Conservation (phyloP, 257 asterid species). For the Thymus quinquecostatus region DNA sequence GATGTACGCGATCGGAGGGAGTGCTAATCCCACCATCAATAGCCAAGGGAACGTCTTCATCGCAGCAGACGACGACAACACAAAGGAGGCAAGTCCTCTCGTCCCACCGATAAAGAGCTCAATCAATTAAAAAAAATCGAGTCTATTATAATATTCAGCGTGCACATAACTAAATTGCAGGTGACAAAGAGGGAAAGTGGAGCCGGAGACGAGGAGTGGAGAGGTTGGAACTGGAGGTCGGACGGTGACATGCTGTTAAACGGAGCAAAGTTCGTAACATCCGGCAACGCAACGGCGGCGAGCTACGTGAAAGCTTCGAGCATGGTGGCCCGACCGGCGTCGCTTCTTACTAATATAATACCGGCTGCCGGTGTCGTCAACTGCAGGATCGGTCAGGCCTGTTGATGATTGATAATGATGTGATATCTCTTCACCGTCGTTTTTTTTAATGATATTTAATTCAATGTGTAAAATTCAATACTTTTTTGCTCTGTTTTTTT, state of each 20-base stretch:
- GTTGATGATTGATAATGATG: slow-evolving; percentile 29
- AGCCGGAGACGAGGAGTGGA: slow-evolving; percentile 49
- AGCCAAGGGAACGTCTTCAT: slow-evolving; percentile 80
- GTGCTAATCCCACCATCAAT: slow-evolving; percentile 78
- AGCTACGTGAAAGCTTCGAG: slow-evolving; percentile 67
- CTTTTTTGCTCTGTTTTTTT: neutral
- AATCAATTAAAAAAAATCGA: too few species aligned
- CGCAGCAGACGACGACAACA: slow-evolving; percentile 42
- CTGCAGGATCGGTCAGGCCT: slow-evolving; percentile 53
- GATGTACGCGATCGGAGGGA: slow-evolving; percentile 85
- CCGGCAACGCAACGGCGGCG: slow-evolving; percentile 51
- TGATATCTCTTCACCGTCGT: too few species aligned
- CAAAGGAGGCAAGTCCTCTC: slow-evolving; percentile 43
- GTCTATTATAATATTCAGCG: too few species aligned
- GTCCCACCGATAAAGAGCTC: too few species aligned
- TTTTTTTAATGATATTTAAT: neutral
- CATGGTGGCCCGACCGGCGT: slow-evolving; percentile 80
- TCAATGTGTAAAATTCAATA: neutral
- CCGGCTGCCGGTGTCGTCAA: slow-evolving; percentile 62
- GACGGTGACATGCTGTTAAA: slow-evolving; percentile 68
- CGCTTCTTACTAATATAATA: slow-evolving; percentile 46
- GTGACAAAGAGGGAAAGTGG: slow-evolving; percentile 51
- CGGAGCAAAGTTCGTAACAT: slow-evolving; percentile 57
- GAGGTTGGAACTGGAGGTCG: slow-evolving; percentile 74
- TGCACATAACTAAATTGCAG: too few species aligned